Evolutionary conservation across 345 rosid species (phyloP), one percentile per base, ranked within the genome.

Genomic region (Raphanus sativus): DNA sequence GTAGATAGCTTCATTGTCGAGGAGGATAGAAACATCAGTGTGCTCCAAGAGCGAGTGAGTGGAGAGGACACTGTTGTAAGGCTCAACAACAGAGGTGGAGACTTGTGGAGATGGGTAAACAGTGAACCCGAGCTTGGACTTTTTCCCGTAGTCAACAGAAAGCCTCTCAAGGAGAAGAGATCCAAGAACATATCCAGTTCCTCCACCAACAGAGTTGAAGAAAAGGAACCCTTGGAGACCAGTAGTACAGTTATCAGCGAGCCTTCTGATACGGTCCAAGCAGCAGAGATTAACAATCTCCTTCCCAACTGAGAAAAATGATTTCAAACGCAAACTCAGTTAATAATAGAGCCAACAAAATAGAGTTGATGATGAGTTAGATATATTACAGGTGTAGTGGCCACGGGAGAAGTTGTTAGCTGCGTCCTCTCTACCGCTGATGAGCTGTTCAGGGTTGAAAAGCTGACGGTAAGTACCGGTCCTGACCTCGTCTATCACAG

Each of bases 351-450:
- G n/a, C n/a, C n/a, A n/a, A n/a, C n/a, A n/a, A n/a, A n/a, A 4
- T 29, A 29, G n/a, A n/a, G n/a, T n/a, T n/a, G n/a, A 29, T 29
- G 34, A 26, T 12, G 36, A 61, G 42, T n/a, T 6, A n/a, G 0
- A n/a, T n/a, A n/a, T n/a, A n/a, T 30, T 82, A 89, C 91, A 87
- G 78, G 94, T 90, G 78, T 90, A 90, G 79, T 90, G 94, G 0
- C 94, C 92, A 82, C 94, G 90, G 66, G 94, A 92, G 65, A 90
- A 90, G 81, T 90, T 90, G 87, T 90, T 90, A 74, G 94, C 94
- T 67, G 92, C 90, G 50, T 90, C 92, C 77, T 90, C 92, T 82
- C 88, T 90, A 64, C 94, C 94, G 8, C 90, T 88, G 80, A 90
- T 90, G 78, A 86, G 89, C 45, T 86, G 89, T 4, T 86, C 89